A percentile compares a stretch with the other conserved stretches of the same genome.
phyloP scores from a whole-genome alignment of 140 eudicot species.

The Erigeron philadelphicus region DNA sequence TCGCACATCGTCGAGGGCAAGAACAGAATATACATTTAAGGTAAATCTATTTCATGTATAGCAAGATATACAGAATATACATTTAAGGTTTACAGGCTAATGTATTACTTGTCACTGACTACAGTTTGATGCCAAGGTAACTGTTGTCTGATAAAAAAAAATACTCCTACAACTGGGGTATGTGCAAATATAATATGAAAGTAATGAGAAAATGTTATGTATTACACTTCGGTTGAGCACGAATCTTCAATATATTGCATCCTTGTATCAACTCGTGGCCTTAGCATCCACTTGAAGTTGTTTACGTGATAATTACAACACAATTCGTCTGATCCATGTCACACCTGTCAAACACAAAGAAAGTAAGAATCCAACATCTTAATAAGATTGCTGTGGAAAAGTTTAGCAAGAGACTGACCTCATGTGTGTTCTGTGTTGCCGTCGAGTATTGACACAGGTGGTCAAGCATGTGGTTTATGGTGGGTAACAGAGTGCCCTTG shows the following conservation, averaged over 20 bases:
- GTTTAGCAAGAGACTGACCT: constrained; percentile 22
- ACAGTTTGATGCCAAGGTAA: not conserved
- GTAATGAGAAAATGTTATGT: constrained; percentile 3
- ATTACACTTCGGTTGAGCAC: constrained; percentile 1
- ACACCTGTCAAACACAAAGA: constrained; percentile 18
- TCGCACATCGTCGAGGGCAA: too few species aligned
- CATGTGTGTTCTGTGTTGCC: not conserved
- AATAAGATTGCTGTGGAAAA: constrained; percentile 7
- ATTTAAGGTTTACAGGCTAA: not conserved
- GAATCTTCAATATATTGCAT: constrained; percentile 11
- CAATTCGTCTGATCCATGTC: not conserved
- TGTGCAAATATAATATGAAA: constrained; percentile 24
- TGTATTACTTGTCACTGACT: not conserved
- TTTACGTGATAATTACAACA: not conserved
- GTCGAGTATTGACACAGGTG: constrained; percentile 13
- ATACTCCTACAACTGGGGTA: constrained; percentile 10
- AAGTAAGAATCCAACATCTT: not conserved
- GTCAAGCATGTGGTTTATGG: constrained; percentile 5
- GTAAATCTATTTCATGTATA: not conserved
- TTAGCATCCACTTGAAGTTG: constrained; percentile 19
- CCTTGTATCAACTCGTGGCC: not conserved
- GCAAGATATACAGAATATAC: not conserved
- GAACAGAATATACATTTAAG: not conserved
- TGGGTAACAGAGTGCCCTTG: constrained; percentile 16
- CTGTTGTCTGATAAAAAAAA: not conserved